phyloP scores from a whole-genome alignment of 345 rosid species.

The Combretum micranthum region DNA sequence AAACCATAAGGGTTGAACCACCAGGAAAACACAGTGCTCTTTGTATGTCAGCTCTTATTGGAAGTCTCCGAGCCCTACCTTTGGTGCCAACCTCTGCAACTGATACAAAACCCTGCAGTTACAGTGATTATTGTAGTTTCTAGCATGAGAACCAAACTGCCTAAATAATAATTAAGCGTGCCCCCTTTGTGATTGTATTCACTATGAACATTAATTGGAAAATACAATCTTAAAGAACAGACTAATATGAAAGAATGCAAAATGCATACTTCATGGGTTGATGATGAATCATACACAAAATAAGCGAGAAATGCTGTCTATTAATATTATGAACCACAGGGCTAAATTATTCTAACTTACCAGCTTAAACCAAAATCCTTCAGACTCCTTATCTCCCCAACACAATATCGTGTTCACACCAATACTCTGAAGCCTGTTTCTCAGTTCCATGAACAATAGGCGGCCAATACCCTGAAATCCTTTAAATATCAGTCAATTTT shows the following conservation, averaged over 20 bases:
- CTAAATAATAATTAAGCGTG: too few relatives aligned
- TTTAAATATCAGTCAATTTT: not conserved
- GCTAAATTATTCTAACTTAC: conserved; percentile 16
- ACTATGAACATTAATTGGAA: too few relatives aligned
- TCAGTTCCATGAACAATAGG: conserved; percentile 48
- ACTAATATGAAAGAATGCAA: too few relatives aligned
- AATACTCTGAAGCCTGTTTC: conserved; percentile 56
- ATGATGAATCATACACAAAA: not conserved
- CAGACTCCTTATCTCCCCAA: conserved; percentile 81
- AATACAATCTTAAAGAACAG: too few relatives aligned
- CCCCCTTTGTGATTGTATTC: too few relatives aligned
- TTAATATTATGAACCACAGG: too few relatives aligned
- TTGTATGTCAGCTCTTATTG: conserved; percentile 52
- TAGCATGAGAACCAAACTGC: too few relatives aligned
- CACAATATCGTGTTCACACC: conserved; percentile 59
- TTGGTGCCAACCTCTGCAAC: conserved; percentile 61
- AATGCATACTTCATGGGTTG: too few relatives aligned
- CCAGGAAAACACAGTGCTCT: conserved; percentile 83
- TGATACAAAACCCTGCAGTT: conserved; percentile 54
- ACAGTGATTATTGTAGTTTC: not conserved
- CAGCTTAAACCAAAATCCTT: conserved; percentile 80
- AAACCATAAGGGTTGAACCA: conserved; percentile 78
- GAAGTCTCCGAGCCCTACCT: conserved; percentile 66
- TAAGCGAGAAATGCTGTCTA: not conserved
- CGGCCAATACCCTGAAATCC: conserved; percentile 55